These are phyloP conservation scores for Kwoniella europaea DNA, from an alignment of 768 basidiomycete species.

Conservation along the genomic window DNA sequence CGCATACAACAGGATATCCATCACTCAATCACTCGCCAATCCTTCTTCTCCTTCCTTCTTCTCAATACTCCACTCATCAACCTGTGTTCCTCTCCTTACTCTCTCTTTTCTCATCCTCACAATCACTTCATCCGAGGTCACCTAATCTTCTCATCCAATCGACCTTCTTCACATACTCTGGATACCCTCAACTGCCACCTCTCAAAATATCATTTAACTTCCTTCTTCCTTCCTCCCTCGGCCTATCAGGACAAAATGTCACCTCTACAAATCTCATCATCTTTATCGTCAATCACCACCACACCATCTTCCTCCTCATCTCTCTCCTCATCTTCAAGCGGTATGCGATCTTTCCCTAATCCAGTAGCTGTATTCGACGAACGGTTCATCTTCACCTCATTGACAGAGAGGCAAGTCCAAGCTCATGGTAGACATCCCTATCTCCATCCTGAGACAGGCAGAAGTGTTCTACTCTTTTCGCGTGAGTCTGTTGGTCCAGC, in stretches of 20 bases:
- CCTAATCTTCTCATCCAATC: not conserved
- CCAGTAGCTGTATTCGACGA: slow-evolving; percentile 44
- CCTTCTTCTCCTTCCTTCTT: not conserved
- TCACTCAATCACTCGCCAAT: slow-evolving; percentile 5
- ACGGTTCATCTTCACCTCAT: slow-evolving; percentile 47
- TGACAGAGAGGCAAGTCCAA: slow-evolving; percentile 29
- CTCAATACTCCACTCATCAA: not conserved
- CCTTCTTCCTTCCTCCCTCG: not conserved
- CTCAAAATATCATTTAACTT: not conserved
- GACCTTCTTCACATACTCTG: not conserved
- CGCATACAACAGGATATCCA: not conserved
- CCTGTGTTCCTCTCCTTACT: slow-evolving; percentile 15
- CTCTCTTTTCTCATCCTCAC: not conserved
- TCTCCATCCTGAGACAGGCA: slow-evolving; percentile 39
- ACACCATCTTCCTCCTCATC: not conserved
- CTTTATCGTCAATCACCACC: not conserved
- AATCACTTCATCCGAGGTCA: not conserved
- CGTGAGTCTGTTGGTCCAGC: slow-evolving; percentile 31
- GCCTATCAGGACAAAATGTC: not conserved
- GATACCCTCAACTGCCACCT: not conserved
- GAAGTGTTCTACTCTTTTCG: slow-evolving; percentile 33
- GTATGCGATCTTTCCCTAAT: slow-evolving; percentile 34
- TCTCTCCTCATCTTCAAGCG: not conserved
- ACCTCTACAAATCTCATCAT: not conserved
- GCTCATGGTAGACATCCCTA: slow-evolving; percentile 26